These are phyloP conservation scores for Diphasiastrum complanatum DNA, from an alignment of 83 land plant species.

Conservation along the genomic window DNA sequence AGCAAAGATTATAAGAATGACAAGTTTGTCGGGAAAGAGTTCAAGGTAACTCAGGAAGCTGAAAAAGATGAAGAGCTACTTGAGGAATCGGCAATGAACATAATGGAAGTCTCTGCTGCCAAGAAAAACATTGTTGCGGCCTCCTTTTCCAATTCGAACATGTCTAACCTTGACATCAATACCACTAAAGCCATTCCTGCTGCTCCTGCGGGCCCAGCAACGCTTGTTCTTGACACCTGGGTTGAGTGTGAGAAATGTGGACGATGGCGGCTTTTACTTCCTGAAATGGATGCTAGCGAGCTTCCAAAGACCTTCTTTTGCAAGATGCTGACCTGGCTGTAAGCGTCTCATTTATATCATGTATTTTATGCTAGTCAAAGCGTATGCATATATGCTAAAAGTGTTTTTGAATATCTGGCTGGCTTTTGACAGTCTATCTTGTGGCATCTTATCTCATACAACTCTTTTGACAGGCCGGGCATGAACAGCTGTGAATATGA, in stretches of 20 bases:
- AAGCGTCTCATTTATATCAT: slow-evolving; percentile 32
- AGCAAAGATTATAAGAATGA: slow-evolving; percentile 32
- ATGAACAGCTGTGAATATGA: slow-evolving; percentile 65
- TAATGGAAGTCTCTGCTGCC: too few species aligned
- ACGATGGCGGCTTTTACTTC: slow-evolving; percentile 81
- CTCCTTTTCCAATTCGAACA: too few species aligned
- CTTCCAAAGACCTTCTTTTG: slow-evolving; percentile 79
- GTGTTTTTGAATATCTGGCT: too few species aligned
- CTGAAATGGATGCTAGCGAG: slow-evolving; percentile 26
- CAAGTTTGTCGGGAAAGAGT: too few species aligned
- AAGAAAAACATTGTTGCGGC: too few species aligned
- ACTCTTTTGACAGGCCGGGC: slow-evolving; percentile 51
- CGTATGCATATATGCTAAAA: too few species aligned
- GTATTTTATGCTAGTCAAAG: not conserved
- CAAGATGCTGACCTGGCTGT: slow-evolving; percentile 86
- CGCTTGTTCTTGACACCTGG: slow-evolving; percentile 68
- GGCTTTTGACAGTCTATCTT: not conserved
- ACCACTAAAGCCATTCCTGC: slow-evolving; percentile 6
- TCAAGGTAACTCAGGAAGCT: too few species aligned
- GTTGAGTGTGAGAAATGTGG: slow-evolving; percentile 75
- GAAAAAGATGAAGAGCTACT: slow-evolving; percentile 16
- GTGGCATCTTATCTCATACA: not conserved
- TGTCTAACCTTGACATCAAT: too few species aligned
- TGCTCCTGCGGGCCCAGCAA: slow-evolving; percentile 18
- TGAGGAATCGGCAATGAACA: too few species aligned